These are phyloP conservation scores for Blastocladiella emersonii DNA, from an alignment of 371 early-diverging fungal genomes.

Conservation along the genomic window DNA sequence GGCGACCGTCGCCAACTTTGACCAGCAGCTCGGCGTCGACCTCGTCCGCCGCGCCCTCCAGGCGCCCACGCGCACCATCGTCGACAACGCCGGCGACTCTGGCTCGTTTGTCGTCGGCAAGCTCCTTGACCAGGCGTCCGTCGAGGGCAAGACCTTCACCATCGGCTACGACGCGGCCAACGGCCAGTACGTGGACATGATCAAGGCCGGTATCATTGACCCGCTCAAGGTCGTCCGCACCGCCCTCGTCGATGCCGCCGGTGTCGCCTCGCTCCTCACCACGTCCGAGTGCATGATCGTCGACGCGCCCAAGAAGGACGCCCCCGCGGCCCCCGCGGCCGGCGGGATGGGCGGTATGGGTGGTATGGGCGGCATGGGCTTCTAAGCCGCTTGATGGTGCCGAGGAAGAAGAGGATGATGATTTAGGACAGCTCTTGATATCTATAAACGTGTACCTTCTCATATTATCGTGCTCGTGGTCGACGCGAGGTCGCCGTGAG, in stretches of 20 bases:
- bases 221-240: conserved; percentile 97
- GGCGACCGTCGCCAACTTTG: conserved; percentile 62
- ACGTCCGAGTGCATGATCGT: conserved; percentile 94
- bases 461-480: no score
- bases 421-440: no score
- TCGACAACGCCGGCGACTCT: conserved; percentile 91
- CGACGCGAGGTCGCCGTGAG: no score
- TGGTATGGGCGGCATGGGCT: conserved; percentile 21
- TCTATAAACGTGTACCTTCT: no score
- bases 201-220: conserved; percentile 87
- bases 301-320: conserved; percentile 72
- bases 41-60: conserved; percentile 85
- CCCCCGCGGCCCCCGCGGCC: conserved; percentile 29
- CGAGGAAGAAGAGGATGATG: no score
- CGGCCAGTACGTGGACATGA: conserved; percentile 87
- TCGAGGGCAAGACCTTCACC: conserved; percentile 46
- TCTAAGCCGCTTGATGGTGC: no score
- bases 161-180: conserved; percentile 84
- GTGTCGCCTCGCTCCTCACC: conserved; percentile 88
- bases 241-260: conserved; percentile 84
- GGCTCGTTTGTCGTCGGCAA: conserved; percentile 93
- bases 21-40: conserved; percentile 90
- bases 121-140: conserved; percentile 56
- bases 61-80: conserved; percentile 84
- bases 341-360: conserved; percentile 51